Evolutionary conservation across 2,329 filamentous ascomycete genomes (phyloP).

Genomic region (Monosporascus sp.): DNA sequence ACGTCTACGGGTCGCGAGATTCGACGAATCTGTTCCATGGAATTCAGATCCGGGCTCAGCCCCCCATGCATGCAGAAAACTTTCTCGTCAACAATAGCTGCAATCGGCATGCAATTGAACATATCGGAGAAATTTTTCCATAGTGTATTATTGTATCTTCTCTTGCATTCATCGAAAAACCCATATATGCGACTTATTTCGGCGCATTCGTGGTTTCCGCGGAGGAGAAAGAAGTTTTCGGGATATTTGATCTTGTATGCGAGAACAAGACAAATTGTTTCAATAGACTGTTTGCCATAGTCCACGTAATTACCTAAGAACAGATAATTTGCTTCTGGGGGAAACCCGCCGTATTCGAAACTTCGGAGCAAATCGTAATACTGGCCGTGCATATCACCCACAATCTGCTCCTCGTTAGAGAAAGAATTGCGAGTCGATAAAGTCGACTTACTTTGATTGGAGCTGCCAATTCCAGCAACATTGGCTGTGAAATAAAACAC

Average conservation of each 20-base stretch:
- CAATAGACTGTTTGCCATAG: slow-evolving; percentile 96
- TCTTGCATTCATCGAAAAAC: slow-evolving; percentile 99
- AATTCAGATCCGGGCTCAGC: slow-evolving; percentile 93
- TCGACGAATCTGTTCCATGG: slow-evolving; percentile 98
- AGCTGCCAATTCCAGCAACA: slow-evolving; percentile 93
- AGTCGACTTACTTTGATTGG: slow-evolving; percentile 79
- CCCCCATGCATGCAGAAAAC: slow-evolving; percentile 99
- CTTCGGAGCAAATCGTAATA: slow-evolving; percentile 96
- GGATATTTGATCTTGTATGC: slow-evolving; percentile 99
- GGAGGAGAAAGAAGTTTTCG: slow-evolving; percentile 98
- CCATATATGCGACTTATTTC: slow-evolving; percentile 99
- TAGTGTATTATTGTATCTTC: slow-evolving; percentile 97
- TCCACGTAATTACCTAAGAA: slow-evolving; percentile 99
- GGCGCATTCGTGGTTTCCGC: slow-evolving; percentile 98
- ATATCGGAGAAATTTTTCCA: slow-evolving; percentile 99
- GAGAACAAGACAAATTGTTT: slow-evolving; percentile 94
- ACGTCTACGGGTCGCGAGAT: slow-evolving; percentile 99
- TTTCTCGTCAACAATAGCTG: slow-evolving; percentile 98
- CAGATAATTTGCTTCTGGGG: slow-evolving; percentile 97
- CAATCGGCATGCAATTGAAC: slow-evolving; percentile 98
- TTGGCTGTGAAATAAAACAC: slow-evolving; percentile 99
- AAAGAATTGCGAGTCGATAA: slow-evolving; percentile 1
- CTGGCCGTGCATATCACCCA: slow-evolving; percentile 97
- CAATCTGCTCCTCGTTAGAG: slow-evolving; percentile 62
- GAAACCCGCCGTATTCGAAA: slow-evolving; percentile 98